Conservation (phyloP, 1,139 yeast species). For the Zygosaccharomyces sapae region DNA sequence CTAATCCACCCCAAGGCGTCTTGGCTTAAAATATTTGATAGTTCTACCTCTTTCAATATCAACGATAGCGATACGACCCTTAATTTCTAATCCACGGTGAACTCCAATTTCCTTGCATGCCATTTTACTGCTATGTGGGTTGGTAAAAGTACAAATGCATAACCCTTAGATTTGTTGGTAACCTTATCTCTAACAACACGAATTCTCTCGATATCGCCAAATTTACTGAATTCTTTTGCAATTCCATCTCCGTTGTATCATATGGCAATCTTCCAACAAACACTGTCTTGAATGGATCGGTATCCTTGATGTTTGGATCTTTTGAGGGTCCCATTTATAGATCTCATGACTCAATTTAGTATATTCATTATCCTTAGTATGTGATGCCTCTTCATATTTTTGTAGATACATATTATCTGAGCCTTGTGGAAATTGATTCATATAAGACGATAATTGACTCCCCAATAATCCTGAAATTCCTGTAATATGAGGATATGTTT, state of each 20-base stretch:
- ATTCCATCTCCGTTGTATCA: slow-evolving; percentile 60
- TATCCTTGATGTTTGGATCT: slow-evolving; percentile 59
- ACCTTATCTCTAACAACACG: slow-evolving; percentile 60
- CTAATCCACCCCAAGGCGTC: slow-evolving; percentile 74
- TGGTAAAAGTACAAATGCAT: slow-evolving; percentile 76
- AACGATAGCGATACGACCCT: slow-evolving; percentile 56
- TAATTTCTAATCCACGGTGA: slow-evolving; percentile 44
- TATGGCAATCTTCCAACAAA: slow-evolving; percentile 73
- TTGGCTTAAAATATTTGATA: slow-evolving; percentile 74
- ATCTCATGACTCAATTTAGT: slow-evolving; percentile 32
- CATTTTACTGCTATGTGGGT: slow-evolving; percentile 38
- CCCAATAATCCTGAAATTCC: slow-evolving; percentile 43
- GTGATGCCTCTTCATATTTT: slow-evolving; percentile 38
- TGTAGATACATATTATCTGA: slow-evolving; percentile 35
- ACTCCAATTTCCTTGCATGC: slow-evolving; percentile 46
- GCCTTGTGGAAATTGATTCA: slow-evolving; percentile 21
- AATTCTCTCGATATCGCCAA: slow-evolving; percentile 63
- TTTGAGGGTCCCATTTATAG: slow-evolving; percentile 51
- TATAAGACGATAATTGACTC: slow-evolving; percentile 14
- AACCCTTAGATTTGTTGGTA: slow-evolving; percentile 63
- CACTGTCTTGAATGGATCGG: slow-evolving; percentile 73
- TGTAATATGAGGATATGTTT: slow-evolving; percentile 45
- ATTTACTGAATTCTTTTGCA: slow-evolving; percentile 58
- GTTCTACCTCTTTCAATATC: slow-evolving; percentile 84
- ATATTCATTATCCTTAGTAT: slow-evolving; percentile 33